Conservation (phyloP, 345 rosid species). For the Syzygium aqueum region DNA sequence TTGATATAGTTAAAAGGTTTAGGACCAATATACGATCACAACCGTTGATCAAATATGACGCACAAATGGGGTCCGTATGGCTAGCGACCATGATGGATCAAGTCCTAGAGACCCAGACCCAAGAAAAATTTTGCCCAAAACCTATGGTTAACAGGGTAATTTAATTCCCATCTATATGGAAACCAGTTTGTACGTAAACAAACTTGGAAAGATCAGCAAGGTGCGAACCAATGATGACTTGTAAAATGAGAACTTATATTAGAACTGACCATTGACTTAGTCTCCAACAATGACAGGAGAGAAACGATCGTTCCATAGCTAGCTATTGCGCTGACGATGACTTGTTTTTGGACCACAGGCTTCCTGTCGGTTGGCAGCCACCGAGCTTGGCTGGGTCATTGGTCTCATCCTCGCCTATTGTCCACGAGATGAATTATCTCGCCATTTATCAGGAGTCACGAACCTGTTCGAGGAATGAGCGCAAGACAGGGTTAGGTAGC, state of each 20-base stretch:
- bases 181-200: neutral
- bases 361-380: neutral
- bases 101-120: fast-evolving
- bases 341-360: neutral
- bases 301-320: neutral
- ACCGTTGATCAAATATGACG: neutral
- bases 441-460: neutral
- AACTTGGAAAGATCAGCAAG: neutral
- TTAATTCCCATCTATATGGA: neutral
- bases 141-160: neutral
- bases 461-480: neutral
- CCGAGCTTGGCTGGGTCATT: neutral
- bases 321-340: neutral
- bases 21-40: neutral
- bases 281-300: neutral
- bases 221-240: neutral
- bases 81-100: neutral
- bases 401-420: neutral
- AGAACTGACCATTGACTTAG: neutral
- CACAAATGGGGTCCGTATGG: neutral
- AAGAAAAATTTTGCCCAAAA: neutral
- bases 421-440: neutral
- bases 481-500: neutral
- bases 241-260: neutral
- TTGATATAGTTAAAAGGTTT: too few relatives aligned